Base-by-base conservation (phyloP, 805 yeast genomes). In the Lipomyces kockii region DNA sequence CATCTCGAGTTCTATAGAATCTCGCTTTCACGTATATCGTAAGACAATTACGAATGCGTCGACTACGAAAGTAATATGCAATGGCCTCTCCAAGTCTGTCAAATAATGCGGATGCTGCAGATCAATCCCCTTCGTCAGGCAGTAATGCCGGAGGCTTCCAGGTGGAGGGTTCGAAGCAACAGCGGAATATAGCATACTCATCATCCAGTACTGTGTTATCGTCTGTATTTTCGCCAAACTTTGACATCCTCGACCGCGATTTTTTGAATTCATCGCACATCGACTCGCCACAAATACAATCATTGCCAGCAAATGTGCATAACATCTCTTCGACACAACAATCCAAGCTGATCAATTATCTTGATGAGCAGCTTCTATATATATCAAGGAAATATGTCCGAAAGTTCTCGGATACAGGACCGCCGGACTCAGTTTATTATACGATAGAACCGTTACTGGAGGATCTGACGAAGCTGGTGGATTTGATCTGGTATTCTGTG, bases 401-500 rank as follows among this genome's bases (percentile, higher is more conserved):
- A 79, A 60, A 82, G 80, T 0, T 73, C 80, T 59, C 67, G 72
- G 58, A 51, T 3, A 46, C 67, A 8, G 37, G 25, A n/a, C 60
- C 71, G 5, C 39, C 64, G 29, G 60, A 37, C 17, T 22, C 43
- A 11, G 67, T 67, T 4, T 73, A 74, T n/a, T 69, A 72, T 46
- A 62, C 73, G 4, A 63, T 81, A 53, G 60, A 71, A 0, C 78
- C 81, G 2, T 75, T 88, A 6, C 67, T 85, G 0, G 69, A 63
- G 0, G 90, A 87, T 54, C 73, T 88, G 32, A 80, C 80, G 51
- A 76, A 79, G 7, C 75, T 89, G 1, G 72, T 88, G 2, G 85
- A 83, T 58, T 80, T 90, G 53, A 77, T 90, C 5, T 88, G 91
- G 91, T 83, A 83, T 64, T 86, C 92, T 0, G 80, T 89, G 73